Base-by-base conservation (phyloP, 768 basidiomycete species). In the Termitomyces sp. region DNA sequence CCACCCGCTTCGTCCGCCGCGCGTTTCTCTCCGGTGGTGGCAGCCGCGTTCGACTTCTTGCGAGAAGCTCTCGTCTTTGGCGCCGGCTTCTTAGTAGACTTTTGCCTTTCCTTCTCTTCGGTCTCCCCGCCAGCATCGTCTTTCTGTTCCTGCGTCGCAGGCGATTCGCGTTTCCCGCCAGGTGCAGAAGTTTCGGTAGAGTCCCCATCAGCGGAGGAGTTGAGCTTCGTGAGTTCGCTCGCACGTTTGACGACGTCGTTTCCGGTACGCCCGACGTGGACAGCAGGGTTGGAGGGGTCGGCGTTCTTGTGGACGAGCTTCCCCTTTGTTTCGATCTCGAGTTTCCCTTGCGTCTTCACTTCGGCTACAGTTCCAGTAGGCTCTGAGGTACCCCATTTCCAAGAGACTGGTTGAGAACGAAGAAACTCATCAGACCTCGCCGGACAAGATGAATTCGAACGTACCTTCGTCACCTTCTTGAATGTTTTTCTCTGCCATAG, bases 201-300 rank as follows among this genome's bases (percentile, higher is more conserved):
- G 3, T 51, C 51, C 0, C 50, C 55, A 26, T 56, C 51, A 7
- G 45, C 42, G 27, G 27, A 37, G 1, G 62, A 59, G 18, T 44
- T 43, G 24, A 64, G 55, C 45, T 64, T 71, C 13, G 57, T 65
- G 42, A 68, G 56, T 58, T 71, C 71, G 51, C 69, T 69, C 26
- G 66, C 67, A 14, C 68, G 56, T 49, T 71, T 71, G 1, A 70
- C 70, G 26, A 70, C 71, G 40, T 71, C 71, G 55, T 68, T 68
- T 1, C 67, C 67, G 6, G 63, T 55, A 40, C 65, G 60, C 53
- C 58, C 62, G 27, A 69, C 65, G 43, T 68, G 68, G 2, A 70
- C 71, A n/a, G 69, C 66, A 18, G 68, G 71, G 37, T 69, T 69
- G 2, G 55, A 56, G 20, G 64, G 60, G 50, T 67, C 67, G 2